Percentiles rank a stretch among this genome's conserved stretches.
Conservation (phyloP, 139 green algal genomes). For the Coccomyxa sp. region DNA sequence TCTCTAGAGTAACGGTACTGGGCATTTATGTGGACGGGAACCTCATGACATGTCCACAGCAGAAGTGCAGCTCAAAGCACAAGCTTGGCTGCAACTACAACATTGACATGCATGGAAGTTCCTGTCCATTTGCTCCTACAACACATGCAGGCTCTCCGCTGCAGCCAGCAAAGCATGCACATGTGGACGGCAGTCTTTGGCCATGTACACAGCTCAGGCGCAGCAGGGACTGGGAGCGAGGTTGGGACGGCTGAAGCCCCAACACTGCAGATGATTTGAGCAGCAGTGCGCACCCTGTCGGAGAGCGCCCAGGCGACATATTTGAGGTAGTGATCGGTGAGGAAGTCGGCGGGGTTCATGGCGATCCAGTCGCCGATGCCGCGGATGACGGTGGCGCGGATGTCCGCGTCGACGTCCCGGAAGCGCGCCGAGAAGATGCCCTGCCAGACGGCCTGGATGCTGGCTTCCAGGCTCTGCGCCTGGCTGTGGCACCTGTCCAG, state of each 20-base stretch:
- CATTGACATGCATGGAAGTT: too few relatives aligned
- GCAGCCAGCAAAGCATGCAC: neutral
- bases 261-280: too few relatives aligned
- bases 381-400: conserved; percentile 69
- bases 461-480: conserved; percentile 39
- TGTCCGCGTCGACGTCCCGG: conserved; percentile 63
- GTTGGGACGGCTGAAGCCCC: too few relatives aligned
- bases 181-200: neutral
- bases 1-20: too few relatives aligned
- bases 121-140: neutral
- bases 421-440: conserved; percentile 38
- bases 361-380: conserved; percentile 84
- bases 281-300: conserved; percentile 55
- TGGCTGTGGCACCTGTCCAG: conserved; percentile 35
- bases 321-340: conserved; percentile 89
- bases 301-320: conserved; percentile 95
- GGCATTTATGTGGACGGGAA: too few relatives aligned
- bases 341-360: conserved; percentile 63
- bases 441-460: conserved; percentile 7
- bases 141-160: neutral
- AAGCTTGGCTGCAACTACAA: too few relatives aligned
- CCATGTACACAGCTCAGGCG: too few relatives aligned
- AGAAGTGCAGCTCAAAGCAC: too few relatives aligned
- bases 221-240: too few relatives aligned
- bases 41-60: too few relatives aligned